phyloP scores from a whole-genome alignment of 1,284 basidiomycete genomes.

The Austroboletus olivaceoglutinosus region DNA sequence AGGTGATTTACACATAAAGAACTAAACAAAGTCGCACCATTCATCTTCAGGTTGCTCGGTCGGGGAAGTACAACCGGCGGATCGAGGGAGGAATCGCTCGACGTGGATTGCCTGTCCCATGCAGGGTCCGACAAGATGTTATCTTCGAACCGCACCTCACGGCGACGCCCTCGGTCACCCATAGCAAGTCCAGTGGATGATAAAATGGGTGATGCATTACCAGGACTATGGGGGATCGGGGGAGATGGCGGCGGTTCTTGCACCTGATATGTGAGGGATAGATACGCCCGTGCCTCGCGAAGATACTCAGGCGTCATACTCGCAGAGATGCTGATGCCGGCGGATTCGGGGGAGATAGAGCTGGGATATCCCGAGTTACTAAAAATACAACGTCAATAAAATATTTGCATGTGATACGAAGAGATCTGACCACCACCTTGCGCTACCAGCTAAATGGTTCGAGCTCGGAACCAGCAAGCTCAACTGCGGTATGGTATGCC shows the following conservation, averaged over 20 bases:
- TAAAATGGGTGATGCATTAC: conserved; percentile 28
- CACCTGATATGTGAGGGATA: conserved; percentile 27
- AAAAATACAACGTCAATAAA: conserved; percentile 11
- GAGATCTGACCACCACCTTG: conserved; percentile 14
- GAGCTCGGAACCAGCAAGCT: conserved; percentile 30
- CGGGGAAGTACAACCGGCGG: conserved; percentile 22
- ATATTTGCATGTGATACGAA: background rate
- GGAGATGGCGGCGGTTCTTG: conserved; percentile 12
- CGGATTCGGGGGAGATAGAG: conserved; percentile 36
- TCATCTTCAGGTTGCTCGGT: conserved; percentile 10
- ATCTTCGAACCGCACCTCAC: conserved; percentile 37
- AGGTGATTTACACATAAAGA: background rate
- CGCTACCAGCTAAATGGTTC: conserved; percentile 10
- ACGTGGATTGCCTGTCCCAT: conserved; percentile 36
- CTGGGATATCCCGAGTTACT: conserved; percentile 30
- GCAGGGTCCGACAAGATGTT: conserved; percentile 30
- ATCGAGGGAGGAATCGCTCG: conserved; percentile 32
- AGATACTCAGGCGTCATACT: conserved; percentile 35
- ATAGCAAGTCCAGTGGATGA: conserved; percentile 31
- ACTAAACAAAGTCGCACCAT: conserved; percentile 14
- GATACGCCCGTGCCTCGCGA: conserved; percentile 34
- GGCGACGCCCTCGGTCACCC: conserved; percentile 29
- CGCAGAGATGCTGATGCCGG: conserved; percentile 32
- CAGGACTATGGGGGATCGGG: conserved; percentile 18
- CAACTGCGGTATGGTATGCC: conserved; percentile 24